Percentiles rank a stretch among this genome's conserved stretches.
These are phyloP conservation scores for Scheffersomyces parashehatae DNA, from an alignment of 1,139 yeast species.

Conservation along the genomic window DNA sequence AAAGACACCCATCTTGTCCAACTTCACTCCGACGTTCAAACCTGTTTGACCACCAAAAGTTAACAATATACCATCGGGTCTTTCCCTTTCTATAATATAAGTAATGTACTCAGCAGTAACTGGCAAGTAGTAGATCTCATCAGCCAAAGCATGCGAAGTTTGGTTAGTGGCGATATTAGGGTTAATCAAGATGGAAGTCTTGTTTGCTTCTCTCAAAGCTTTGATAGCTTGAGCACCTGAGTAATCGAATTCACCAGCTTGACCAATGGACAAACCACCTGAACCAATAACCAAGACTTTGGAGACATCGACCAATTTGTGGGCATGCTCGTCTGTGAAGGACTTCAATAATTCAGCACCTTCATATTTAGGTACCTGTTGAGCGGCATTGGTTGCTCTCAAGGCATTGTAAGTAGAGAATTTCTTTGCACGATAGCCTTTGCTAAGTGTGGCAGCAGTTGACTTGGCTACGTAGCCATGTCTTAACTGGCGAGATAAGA, in stretches of 20 bases:
- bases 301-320: conserved; percentile 75
- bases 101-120: conserved; percentile 96
- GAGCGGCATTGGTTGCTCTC: neutral
- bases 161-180: conserved; percentile 98
- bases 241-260: conserved; percentile 98
- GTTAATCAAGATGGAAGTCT: conserved; percentile 81
- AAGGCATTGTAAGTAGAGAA: conserved; percentile 5
- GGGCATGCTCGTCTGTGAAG: conserved; percentile 48
- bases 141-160: conserved; percentile 94
- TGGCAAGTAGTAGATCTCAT: conserved; percentile 91
- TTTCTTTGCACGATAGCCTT: conserved; percentile 2
- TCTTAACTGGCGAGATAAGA: conserved; percentile 6
- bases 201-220: conserved; percentile 89
- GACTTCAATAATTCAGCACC: conserved; percentile 55
- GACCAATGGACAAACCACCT: conserved; percentile 97
- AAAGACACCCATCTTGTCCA: conserved; percentile 91
- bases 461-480: conserved; percentile 6
- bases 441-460: neutral
- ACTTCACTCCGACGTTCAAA: conserved; percentile 90
- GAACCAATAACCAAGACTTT: conserved; percentile 94
- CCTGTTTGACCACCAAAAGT: conserved; percentile 99
- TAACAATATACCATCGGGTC: conserved; percentile 91
- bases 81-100: conserved; percentile 90
- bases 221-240: conserved; percentile 98
- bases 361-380: conserved; percentile 37